Evolutionary conservation across 371 early-diverging fungal species (phyloP).

Genomic region (Polyrhizophydium stewartii): DNA sequence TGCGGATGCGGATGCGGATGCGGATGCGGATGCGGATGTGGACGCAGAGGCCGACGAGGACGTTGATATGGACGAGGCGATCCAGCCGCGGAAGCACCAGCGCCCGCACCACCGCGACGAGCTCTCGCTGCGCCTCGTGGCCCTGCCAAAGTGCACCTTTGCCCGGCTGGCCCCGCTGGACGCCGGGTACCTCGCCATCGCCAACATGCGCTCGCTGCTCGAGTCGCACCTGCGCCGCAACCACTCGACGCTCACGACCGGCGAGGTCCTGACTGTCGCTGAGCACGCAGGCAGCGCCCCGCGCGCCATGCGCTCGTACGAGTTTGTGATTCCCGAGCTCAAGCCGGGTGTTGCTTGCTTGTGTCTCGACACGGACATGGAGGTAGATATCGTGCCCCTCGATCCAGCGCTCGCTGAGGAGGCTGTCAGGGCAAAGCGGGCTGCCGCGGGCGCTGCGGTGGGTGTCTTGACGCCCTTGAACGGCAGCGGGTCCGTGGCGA

Average conservation of each 20-base stretch:
- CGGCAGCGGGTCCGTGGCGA: too few species aligned
- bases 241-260: constrained; percentile 67
- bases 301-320: not conserved
- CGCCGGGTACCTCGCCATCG: constrained; percentile 53
- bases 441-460: not conserved
- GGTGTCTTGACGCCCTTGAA: too few species aligned
- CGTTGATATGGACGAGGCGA: constrained; percentile 42
- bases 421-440: constrained; percentile 19
- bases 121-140: constrained; percentile 9
- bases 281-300: constrained; percentile 2
- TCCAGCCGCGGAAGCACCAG: constrained; percentile 6
- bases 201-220: constrained; percentile 50
- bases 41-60: not conserved
- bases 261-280: constrained; percentile 57
- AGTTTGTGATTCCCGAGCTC: constrained; percentile 26
- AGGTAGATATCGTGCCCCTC: constrained; percentile 69
- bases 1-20: not conserved
- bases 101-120: not conserved
- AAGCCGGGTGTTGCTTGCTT: constrained; percentile 47
- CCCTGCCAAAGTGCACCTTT: constrained; percentile 66
- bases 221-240: constrained; percentile 71
- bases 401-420: constrained; percentile 27
- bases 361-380: constrained; percentile 80
- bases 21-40: not conserved
- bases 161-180: constrained; percentile 63